These are phyloP conservation scores for Geranomyces michiganensis DNA, from an alignment of 192 early-diverging fungal genomes.

Conservation along the genomic window DNA sequence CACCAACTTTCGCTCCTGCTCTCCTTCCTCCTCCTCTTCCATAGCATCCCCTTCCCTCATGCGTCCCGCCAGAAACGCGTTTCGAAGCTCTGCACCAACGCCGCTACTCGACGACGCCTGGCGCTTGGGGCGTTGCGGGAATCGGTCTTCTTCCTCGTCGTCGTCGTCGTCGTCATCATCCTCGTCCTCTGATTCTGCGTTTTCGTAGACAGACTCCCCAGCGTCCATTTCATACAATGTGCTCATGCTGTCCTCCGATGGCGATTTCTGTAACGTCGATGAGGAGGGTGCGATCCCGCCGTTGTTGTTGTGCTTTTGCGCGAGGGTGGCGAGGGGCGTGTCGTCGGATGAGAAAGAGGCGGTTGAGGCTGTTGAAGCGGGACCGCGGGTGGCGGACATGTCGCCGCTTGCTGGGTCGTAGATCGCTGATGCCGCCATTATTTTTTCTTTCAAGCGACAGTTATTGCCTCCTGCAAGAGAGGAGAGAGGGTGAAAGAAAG, in stretches of 20 bases:
- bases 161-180: neutral
- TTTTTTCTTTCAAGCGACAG: no score
- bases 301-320: neutral
- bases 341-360: neutral
- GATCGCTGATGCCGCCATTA: no score
- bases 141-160: neutral
- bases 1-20: neutral
- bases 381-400: no score
- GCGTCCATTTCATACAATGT: slow-evolving; percentile 6
- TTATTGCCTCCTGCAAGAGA: no score
- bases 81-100: neutral
- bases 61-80: neutral
- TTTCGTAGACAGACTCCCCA: neutral
- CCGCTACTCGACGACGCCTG: neutral
- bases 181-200: neutral
- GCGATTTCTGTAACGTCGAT: neutral
- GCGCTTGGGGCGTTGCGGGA: neutral
- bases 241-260: neutral
- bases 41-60: neutral
- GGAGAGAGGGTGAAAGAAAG: no score
- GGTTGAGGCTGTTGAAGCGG: neutral
- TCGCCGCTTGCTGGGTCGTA: no score
- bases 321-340: neutral
- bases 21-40: neutral
- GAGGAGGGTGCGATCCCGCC: neutral